Evolutionary conservation across 2,329 filamentous ascomycete species (phyloP).

Genomic region (Tricladium varicosporioides): DNA sequence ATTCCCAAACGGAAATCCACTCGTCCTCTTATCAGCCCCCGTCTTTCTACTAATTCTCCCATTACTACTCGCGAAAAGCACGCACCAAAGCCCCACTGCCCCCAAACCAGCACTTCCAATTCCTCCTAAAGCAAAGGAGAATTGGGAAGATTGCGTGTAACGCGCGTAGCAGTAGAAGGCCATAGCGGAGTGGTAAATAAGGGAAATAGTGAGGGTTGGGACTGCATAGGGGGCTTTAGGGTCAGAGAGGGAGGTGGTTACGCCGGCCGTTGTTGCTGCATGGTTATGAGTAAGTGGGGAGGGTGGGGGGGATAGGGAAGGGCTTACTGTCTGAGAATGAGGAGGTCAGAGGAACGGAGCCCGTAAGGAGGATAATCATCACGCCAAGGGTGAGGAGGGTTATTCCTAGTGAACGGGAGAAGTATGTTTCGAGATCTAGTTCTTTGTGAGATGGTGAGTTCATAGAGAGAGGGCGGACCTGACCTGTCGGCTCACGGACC

Average conservation of each 20-base stretch:
- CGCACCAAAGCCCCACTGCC: slow-evolving; percentile 57
- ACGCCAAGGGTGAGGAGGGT: slow-evolving; percentile 55
- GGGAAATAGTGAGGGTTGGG: slow-evolving; percentile 57
- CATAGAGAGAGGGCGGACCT: slow-evolving; percentile 21
- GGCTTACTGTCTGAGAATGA: slow-evolving; percentile 33
- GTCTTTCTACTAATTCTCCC: slow-evolving; percentile 60
- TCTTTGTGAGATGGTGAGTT: slow-evolving; percentile 9
- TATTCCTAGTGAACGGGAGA: slow-evolving; percentile 59
- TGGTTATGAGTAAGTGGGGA: slow-evolving; percentile 6
- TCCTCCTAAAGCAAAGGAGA: slow-evolving; percentile 52
- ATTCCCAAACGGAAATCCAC: slow-evolving; percentile 65
- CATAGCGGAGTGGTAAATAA: slow-evolving; percentile 53
- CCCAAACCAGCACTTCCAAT: slow-evolving; percentile 49
- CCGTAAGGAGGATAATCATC: slow-evolving; percentile 59
- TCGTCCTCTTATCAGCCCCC: slow-evolving; percentile 64
- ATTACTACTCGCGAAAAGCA: slow-evolving; percentile 46
- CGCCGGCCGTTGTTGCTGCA: slow-evolving; percentile 32
- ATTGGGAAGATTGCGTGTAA: slow-evolving; percentile 49
- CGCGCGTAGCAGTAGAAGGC: slow-evolving; percentile 60
- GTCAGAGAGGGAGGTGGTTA: slow-evolving; percentile 43
- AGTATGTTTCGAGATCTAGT: slow-evolving; percentile 60
- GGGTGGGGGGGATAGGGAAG: not conserved
- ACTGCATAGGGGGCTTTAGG: slow-evolving; percentile 55
- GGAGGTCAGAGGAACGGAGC: slow-evolving; percentile 57
- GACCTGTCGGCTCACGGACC: slow-evolving; percentile 52